Conservation (phyloP, 768 basidiomycete genomes). For the Rhizopogon roseolus region DNA sequence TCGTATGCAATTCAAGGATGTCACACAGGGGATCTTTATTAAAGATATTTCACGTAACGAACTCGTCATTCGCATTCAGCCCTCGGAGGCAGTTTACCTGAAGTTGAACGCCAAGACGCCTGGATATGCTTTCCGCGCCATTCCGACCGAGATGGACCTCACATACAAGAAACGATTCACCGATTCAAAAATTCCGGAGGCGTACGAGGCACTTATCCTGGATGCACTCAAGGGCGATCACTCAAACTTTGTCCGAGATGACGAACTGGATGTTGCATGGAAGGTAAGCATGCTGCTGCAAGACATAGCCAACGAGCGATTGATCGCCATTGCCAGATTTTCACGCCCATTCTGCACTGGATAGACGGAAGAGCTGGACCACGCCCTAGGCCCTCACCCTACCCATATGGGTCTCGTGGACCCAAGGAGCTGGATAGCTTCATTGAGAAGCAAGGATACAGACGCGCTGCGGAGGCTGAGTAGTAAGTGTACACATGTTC, state of each 20-base stretch:
- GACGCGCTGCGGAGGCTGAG: slow-evolving; percentile 48
- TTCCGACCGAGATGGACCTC: slow-evolving; percentile 97
- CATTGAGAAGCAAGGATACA: slow-evolving; percentile 72
- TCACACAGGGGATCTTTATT: slow-evolving; percentile 96
- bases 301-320: background rate
- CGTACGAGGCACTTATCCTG: slow-evolving; percentile 92
- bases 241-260: slow-evolving; percentile 97
- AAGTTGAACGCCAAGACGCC: slow-evolving; percentile 96
- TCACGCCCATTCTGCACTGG: slow-evolving; percentile 94
- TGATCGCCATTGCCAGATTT: slow-evolving; percentile 53
- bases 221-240: slow-evolving; percentile 98
- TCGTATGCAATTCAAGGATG: slow-evolving; percentile 97
- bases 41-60: slow-evolving; percentile 95
- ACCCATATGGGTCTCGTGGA: slow-evolving; percentile 95
- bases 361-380: slow-evolving; percentile 75
- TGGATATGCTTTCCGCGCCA: slow-evolving; percentile 82
- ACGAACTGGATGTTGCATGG: slow-evolving; percentile 97
- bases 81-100: slow-evolving; percentile 92
- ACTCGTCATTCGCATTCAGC: slow-evolving; percentile 95
- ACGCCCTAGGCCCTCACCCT: slow-evolving; percentile 66
- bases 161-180: slow-evolving; percentile 96
- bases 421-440: slow-evolving; percentile 80
- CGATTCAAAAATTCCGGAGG: slow-evolving; percentile 91
- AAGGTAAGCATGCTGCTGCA: slow-evolving; percentile 52
- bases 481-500: slow-evolving; percentile 56